These are phyloP conservation scores for Erythrobasidium hasegawianum DNA, from an alignment of 1,284 basidiomycete genomes.

Conservation along the genomic window DNA sequence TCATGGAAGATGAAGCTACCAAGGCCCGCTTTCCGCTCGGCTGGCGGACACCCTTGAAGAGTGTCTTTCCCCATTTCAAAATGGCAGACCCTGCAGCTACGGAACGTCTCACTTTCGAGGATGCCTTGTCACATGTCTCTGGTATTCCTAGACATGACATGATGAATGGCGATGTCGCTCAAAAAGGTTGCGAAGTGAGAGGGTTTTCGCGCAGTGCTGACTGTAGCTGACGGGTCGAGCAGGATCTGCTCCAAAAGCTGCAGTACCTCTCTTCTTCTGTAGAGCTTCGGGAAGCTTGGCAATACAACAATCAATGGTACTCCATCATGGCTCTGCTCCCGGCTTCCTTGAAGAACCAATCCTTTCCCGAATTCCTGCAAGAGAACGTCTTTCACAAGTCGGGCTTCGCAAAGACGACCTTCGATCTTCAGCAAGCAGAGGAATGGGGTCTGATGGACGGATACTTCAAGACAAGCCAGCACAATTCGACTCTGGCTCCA, in stretches of 20 bases:
- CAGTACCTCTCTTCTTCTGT: not conserved
- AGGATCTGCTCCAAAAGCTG: not conserved
- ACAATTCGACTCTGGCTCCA: too few species aligned
- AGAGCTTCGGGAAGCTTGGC: not conserved
- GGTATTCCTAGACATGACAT: not conserved
- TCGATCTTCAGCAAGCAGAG: not conserved
- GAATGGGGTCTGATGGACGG: not conserved
- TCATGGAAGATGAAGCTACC: not conserved
- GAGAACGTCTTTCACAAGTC: not conserved
- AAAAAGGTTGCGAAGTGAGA: not conserved
- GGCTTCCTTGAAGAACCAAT: not conserved
- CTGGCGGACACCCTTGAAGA: not conserved
- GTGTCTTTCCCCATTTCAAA: not conserved
- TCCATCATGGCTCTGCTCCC: not conserved
- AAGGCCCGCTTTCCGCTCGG: not conserved
- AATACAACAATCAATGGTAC: constrained; percentile 1
- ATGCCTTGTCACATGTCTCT: not conserved
- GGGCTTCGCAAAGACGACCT: not conserved
- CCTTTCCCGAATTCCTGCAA: not conserved
- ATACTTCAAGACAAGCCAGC: too few species aligned
- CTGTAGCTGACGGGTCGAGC: too few species aligned
- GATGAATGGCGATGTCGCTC: not conserved
- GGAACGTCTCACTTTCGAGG: not conserved
- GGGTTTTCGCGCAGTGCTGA: too few species aligned
- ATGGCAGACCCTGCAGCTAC: not conserved